These are phyloP conservation scores for Fomitopsis pulvina DNA, from an alignment of 768 basidiomycete genomes.

Conservation along the genomic window DNA sequence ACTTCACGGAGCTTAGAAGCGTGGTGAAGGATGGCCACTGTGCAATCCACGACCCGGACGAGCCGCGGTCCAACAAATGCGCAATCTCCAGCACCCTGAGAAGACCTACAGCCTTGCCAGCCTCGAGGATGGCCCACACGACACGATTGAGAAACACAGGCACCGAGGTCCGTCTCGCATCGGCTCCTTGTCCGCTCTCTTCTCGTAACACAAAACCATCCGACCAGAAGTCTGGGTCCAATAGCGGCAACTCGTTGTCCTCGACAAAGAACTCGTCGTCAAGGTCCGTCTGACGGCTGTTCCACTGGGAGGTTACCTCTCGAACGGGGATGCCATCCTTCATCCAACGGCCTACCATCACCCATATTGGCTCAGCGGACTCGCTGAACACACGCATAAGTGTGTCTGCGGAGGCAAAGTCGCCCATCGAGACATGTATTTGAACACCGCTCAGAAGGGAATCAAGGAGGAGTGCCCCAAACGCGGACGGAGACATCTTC, in stretches of 20 bases:
- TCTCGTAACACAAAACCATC: slow-evolving; percentile 61
- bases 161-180: slow-evolving; percentile 19
- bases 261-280: slow-evolving; percentile 83
- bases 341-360: slow-evolving; percentile 66
- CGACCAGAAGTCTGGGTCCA: slow-evolving; percentile 76
- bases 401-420: slow-evolving; percentile 43
- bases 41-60: slow-evolving; percentile 12
- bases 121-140: slow-evolving; percentile 50
- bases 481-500: slow-evolving; percentile 40
- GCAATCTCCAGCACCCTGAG: slow-evolving; percentile 48
- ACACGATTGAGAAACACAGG: slow-evolving; percentile 60
- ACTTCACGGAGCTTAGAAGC: slow-evolving; percentile 1
- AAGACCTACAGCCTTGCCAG: slow-evolving; percentile 75
- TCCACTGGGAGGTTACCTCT: slow-evolving; percentile 6
- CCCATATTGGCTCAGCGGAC: slow-evolving; percentile 68
- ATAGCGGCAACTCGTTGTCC: slow-evolving; percentile 45
- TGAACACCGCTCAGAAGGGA: slow-evolving; percentile 51
- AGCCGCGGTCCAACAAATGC: slow-evolving; percentile 6
- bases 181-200: slow-evolving; percentile 19
- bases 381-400: slow-evolving; percentile 57
- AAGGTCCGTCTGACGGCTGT: slow-evolving; percentile 17
- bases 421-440: slow-evolving; percentile 52
- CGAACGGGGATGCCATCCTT: slow-evolving; percentile 58
- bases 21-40: slow-evolving; percentile 15
- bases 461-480: slow-evolving; percentile 58